Conservation (phyloP, 1,284 basidiomycete species). For the Chondrostereum purpureum region DNA sequence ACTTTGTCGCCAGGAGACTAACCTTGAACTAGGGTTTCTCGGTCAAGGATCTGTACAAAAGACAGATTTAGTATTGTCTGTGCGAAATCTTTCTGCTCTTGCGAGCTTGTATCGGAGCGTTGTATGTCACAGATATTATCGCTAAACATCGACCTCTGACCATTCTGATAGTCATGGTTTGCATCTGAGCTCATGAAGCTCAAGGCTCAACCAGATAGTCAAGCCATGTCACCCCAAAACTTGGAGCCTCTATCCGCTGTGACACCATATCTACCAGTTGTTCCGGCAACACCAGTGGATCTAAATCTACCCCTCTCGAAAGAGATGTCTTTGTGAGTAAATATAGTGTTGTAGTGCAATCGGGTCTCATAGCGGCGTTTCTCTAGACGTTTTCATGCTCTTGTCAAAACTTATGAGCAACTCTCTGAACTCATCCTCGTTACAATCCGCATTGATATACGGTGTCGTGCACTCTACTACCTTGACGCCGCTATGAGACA, state of each 20-base stretch:
- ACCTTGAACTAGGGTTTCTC: slow-evolving; percentile 66
- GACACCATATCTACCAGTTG: slow-evolving; percentile 38
- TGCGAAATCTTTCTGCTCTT: slow-evolving; percentile 71
- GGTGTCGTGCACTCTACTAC: slow-evolving; percentile 81
- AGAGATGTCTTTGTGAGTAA: slow-evolving; percentile 80
- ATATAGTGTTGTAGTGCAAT: slow-evolving; percentile 3
- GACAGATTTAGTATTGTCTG: slow-evolving; percentile 71
- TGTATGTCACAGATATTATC: slow-evolving; percentile 41
- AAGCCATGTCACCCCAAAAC: slow-evolving; percentile 32
- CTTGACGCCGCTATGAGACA: slow-evolving; percentile 73
- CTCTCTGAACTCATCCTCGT: slow-evolving; percentile 83
- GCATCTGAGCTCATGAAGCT: slow-evolving; percentile 60
- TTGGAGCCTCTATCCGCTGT: slow-evolving; percentile 43
- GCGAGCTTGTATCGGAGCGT: slow-evolving; percentile 83
- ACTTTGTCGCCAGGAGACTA: slow-evolving; percentile 68
- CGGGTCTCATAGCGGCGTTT: slow-evolving; percentile 10
- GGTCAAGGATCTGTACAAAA: slow-evolving; percentile 45
- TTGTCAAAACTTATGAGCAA: slow-evolving; percentile 86
- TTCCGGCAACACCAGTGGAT: slow-evolving; percentile 30
- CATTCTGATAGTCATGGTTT: slow-evolving; percentile 67
- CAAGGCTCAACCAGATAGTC: slow-evolving; percentile 55
- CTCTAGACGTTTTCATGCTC: slow-evolving; percentile 79
- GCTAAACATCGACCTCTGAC: neutral
- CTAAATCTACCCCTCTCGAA: slow-evolving; percentile 72
- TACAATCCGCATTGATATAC: slow-evolving; percentile 85